Evolutionary conservation across 768 basidiomycete species (phyloP), one percentile per base, ranked within the genome.

Genomic region (Lentinus brumalis): DNA sequence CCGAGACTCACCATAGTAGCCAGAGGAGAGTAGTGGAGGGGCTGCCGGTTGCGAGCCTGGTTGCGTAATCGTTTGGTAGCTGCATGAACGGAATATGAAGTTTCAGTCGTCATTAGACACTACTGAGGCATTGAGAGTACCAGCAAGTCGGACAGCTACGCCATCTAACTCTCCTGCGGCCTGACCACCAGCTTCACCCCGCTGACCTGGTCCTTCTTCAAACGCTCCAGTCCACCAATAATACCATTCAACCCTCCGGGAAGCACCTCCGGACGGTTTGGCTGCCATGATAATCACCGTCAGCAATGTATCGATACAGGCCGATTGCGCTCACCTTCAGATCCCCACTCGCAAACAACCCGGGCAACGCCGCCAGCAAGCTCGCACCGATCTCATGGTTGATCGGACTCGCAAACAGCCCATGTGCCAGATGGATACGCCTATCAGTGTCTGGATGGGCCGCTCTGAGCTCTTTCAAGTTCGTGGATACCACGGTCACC

Each of bases 241-340:
- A 73, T 65, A 14, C 70, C 69, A 5, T 55, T 35, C 16, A 73
- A 56, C 4, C 70, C 71, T 14, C 60, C 60, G 4, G 70, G 64
- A 11, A 73, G 63, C 15, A 73, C 41, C 42, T 73, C 67, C 4
- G 68, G 67, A 9, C 51, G 54, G 41, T 68, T 72, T 2, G 71
- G 71, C 70, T 71, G 46, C 30, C 40, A 7, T 5, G 46, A 49
- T 7, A 49, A 26, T 49, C 5, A 50, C 11, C 16, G 15, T 26
- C 39, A 12, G 52, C 35, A 12, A 29, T 51, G 10, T 9, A 38
- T 81, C 60, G 84, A 83, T 9, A 16, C 44, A 45, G 21, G 16
- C 77, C 74, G 2, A 83, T 83, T 9, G 7, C 5, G 32, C 62
- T 26, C 32, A 66, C 65, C 56, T 62, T 60, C 38, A 67, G 52